Base-by-base conservation (phyloP, 495 filamentous ascomycete species). In the Hyaloscypha hepaticicola region DNA sequence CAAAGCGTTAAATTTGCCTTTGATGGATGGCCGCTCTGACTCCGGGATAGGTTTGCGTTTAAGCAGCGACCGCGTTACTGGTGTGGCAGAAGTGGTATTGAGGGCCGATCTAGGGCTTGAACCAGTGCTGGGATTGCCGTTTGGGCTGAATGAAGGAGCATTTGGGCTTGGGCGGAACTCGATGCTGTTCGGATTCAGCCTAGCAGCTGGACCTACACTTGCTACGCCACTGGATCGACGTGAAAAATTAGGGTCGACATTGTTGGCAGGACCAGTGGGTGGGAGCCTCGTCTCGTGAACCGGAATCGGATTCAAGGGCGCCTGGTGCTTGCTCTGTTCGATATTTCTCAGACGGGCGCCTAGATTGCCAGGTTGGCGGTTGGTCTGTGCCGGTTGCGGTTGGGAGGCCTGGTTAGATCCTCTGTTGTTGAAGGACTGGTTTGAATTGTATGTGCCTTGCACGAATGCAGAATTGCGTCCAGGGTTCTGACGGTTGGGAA, bases 141-240 rank as follows among this genome's bases (percentile, higher is more conserved):
- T 83, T n/a, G 91, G 92, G 64, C 83, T 91, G 75, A 97, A 96
- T 0, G 88, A 79, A 51, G 80, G 86, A 3, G 92, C 92, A 45
- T 88, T 87, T 9, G 91, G 85, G 70, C 87, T 93, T 3, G 92
- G 92, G 67, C 88, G 85, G 77, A 97, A 97, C 70, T 96, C 92
- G 69, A 86, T 82, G 31, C 89, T 93, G 56, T 86, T 87, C 1
- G 90, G 91, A 68, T 96, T 96, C 77, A 96, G 84, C 73, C 91
- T 89, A 27, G 80, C 81, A 11, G 85, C 82, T 51, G 82, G 77
- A 59, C 81, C 78, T 16, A 45, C 38, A 28, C 69, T 74, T 19
- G 76, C 70, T 11, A 76, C 72, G 26, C 75, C 78, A 58, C 79
- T 79, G 25, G 78, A 76, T 16, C 82, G 80, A 50, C 81, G 78